phyloP scores from a whole-genome alignment of 768 basidiomycete species.

The Cubamyces sp. region DNA sequence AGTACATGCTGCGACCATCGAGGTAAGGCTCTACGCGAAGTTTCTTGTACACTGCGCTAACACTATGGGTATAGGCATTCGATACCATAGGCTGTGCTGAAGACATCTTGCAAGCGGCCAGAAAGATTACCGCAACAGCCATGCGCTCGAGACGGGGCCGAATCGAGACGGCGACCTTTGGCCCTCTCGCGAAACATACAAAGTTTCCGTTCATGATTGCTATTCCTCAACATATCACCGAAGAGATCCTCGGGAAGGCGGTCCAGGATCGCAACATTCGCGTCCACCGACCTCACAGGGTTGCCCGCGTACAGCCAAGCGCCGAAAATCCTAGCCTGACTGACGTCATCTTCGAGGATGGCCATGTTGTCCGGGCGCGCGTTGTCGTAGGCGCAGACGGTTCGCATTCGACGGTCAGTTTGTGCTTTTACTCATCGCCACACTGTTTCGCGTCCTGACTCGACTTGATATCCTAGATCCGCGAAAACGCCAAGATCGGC shows the following conservation, averaged over 20 bases:
- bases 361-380: conserved; percentile 45
- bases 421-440: too few relatives aligned
- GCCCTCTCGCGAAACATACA: conserved; percentile 44
- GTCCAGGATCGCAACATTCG: conserved; percentile 38
- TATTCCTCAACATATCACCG: conserved; percentile 49
- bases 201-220: conserved; percentile 47
- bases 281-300: conserved; percentile 44
- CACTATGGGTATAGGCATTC: conserved; percentile 41
- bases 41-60: neutral
- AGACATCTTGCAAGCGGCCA: conserved; percentile 42
- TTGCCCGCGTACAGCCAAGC: conserved; percentile 41
- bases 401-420: conserved; percentile 46
- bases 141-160: conserved; percentile 37
- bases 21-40: conserved; percentile 36
- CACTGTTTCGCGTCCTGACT: neutral
- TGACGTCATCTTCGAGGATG: conserved; percentile 52
- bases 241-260: conserved; percentile 43
- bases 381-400: conserved; percentile 60
- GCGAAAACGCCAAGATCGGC: conserved; percentile 43
- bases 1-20: conserved; percentile 57
- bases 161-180: conserved; percentile 39
- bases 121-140: conserved; percentile 34
- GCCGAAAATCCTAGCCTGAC: conserved; percentile 34
- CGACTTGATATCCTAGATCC: conserved; percentile 40
- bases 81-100: conserved; percentile 49